phyloP scores from a whole-genome alignment of 495 filamentous ascomycete species.

The Clavariopsis aquatica region DNA sequence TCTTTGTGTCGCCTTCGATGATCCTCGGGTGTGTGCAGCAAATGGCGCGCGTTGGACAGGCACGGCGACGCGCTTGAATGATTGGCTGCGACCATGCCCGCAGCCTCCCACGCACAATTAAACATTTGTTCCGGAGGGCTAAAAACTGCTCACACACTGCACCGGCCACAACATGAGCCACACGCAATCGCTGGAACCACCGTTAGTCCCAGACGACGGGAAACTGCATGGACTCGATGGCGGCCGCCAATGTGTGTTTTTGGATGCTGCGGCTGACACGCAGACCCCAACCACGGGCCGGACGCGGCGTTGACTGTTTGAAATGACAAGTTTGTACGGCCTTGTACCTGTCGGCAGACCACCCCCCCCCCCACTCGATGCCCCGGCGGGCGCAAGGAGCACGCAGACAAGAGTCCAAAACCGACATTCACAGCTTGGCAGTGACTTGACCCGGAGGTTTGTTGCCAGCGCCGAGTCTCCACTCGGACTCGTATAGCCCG shows the following conservation, averaged over 20 bases:
- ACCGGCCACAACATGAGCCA: constrained; percentile 35
- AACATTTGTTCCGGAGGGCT: constrained; percentile 28
- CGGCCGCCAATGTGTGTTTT: constrained; percentile 13
- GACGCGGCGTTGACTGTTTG: constrained; percentile 27
- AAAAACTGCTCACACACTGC: constrained; percentile 29
- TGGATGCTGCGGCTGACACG: constrained; percentile 28
- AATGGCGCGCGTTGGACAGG: constrained; percentile 10
- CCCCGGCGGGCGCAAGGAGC: constrained; percentile 13
- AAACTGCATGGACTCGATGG: constrained; percentile 30
- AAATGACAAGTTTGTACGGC: constrained; percentile 30
- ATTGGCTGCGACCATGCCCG: constrained; percentile 13
- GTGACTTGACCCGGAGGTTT: neutral
- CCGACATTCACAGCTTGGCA: constrained; percentile 1
- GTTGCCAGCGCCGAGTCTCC: neutral
- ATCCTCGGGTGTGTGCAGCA: constrained; percentile 9
- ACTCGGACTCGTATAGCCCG: constrained; percentile 12
- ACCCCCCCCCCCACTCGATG: constrained; percentile 6
- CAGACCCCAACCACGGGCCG: constrained; percentile 4
- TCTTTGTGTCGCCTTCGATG: constrained; percentile 1
- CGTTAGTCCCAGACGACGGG: constrained; percentile 37
- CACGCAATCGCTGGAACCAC: constrained; percentile 34
- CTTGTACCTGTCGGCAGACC: constrained; percentile 1
- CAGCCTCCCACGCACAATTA: constrained; percentile 29
- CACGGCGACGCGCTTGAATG: neutral
- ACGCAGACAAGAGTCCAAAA: neutral